Percentiles rank a stretch among this genome's conserved stretches.
Conservation (phyloP, 257 asterid genomes). For the Salvia hispanica region DNA sequence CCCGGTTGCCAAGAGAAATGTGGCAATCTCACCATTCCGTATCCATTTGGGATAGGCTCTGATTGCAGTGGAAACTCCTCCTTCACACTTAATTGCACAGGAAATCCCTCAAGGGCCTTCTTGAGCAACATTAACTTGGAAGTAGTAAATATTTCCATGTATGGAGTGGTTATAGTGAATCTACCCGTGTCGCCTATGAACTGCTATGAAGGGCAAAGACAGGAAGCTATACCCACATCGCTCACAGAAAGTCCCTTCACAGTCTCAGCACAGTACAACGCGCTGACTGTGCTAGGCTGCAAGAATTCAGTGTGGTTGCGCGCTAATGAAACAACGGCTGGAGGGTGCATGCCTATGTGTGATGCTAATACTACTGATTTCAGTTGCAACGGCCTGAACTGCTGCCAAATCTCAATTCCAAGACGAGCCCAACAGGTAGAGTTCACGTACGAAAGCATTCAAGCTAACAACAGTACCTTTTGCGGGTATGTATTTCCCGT, state of each 20-base stretch:
- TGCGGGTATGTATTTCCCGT: slow-evolving; percentile 41
- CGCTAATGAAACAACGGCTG: neutral
- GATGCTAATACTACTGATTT: slow-evolving; percentile 4
- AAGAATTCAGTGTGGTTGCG: slow-evolving; percentile 7
- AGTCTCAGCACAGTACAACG: slow-evolving; percentile 27
- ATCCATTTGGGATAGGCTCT: slow-evolving; percentile 47
- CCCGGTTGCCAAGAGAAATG: slow-evolving; percentile 37
- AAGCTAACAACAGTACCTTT: neutral
- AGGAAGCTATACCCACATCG: neutral
- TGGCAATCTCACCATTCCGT: slow-evolving; percentile 42
- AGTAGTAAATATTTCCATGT: slow-evolving; percentile 10
- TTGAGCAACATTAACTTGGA: slow-evolving; percentile 35
- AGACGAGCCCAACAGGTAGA: slow-evolving; percentile 8
- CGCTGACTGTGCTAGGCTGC: slow-evolving; percentile 36
- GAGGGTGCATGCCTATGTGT: slow-evolving; percentile 40
- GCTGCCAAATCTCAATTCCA: slow-evolving; percentile 38
- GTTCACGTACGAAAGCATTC: slow-evolving; percentile 12
- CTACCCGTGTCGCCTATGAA: slow-evolving; percentile 30
- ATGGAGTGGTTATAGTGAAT: slow-evolving; percentile 20
- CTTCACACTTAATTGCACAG: slow-evolving; percentile 36
- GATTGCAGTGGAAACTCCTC: slow-evolving; percentile 37
- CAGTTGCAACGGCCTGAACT: slow-evolving; percentile 39
- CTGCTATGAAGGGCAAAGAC: slow-evolving; percentile 21
- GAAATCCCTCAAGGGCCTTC: neutral
- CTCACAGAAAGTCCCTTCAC: slow-evolving; percentile 33